These are phyloP conservation scores for Rhizopogon roseolus DNA, from an alignment of 768 basidiomycete genomes.

Conservation along the genomic window DNA sequence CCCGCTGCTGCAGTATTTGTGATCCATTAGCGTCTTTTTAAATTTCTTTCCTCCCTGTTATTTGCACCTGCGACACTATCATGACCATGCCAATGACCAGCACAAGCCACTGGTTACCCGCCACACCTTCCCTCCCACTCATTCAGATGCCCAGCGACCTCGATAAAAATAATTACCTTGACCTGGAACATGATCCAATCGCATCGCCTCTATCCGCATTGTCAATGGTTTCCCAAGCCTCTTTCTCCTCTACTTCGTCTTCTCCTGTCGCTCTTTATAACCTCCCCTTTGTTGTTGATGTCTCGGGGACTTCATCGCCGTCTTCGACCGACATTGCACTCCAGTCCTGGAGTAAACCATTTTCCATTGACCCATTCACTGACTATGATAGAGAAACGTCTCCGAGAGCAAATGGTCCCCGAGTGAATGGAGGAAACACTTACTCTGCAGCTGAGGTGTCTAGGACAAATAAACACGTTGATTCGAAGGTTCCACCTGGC, in stretches of 20 bases:
- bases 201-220: conserved; percentile 20
- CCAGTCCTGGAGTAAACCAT: conserved; percentile 57
- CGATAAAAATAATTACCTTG: conserved; percentile 9
- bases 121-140: conserved; percentile 40
- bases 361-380: conserved; percentile 76
- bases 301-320: not conserved
- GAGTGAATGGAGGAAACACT: conserved; percentile 34
- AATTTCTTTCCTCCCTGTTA: not conserved
- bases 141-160: conserved; percentile 35
- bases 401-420: conserved; percentile 24
- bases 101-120: conserved; percentile 23
- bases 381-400: conserved; percentile 35
- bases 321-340: conserved; percentile 18
- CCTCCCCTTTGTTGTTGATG: not conserved
- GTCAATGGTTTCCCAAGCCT: conserved; percentile 34
- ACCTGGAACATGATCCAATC: conserved; percentile 9
- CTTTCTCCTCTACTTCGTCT: conserved; percentile 39
- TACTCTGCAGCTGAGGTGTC: conserved; percentile 32
- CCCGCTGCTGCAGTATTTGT: not conserved
- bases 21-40: not conserved
- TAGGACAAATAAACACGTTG: conserved; percentile 23
- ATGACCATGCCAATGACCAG: conserved; percentile 15
- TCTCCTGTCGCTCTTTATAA: conserved; percentile 24
- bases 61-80: not conserved
- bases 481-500: conserved; percentile 21